Percentiles rank a stretch among this genome's conserved stretches.
Conservation (phyloP, 1,284 basidiomycete species). For the Clitocybe nebularis region DNA sequence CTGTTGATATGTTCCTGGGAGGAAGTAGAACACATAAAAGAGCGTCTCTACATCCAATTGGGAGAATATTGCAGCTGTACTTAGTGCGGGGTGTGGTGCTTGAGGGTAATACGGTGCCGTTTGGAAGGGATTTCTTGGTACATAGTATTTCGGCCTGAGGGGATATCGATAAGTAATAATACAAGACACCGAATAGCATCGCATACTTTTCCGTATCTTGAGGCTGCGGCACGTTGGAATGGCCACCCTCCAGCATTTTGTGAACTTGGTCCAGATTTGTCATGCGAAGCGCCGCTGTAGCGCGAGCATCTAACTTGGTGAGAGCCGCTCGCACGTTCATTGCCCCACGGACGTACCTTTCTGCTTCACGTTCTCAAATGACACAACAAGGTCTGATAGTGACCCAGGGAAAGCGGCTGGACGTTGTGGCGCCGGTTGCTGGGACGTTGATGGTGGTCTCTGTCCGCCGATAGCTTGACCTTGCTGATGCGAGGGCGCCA, state of each 20-base stretch:
- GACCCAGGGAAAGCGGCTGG: slow-evolving; percentile 70
- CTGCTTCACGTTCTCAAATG: slow-evolving; percentile 95
- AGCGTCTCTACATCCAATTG: slow-evolving; percentile 97
- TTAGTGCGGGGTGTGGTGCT: slow-evolving; percentile 76
- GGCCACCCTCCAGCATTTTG: slow-evolving; percentile 89
- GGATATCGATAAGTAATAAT: slow-evolving; percentile 3
- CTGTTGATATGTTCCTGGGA: slow-evolving; percentile 97
- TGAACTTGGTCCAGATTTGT: slow-evolving; percentile 87
- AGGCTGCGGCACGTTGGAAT: slow-evolving; percentile 86
- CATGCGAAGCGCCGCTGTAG: slow-evolving; percentile 75
- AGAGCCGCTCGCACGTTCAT: slow-evolving; percentile 1
- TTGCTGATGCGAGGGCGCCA: slow-evolving; percentile 27
- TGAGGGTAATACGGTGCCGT: slow-evolving; percentile 98
- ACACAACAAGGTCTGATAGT: slow-evolving; percentile 89
- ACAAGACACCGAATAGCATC: neutral
- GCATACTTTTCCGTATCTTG: slow-evolving; percentile 91
- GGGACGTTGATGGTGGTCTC: slow-evolving; percentile 41
- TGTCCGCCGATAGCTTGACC: slow-evolving; percentile 30
- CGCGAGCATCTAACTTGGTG: slow-evolving; percentile 11
- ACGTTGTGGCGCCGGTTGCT: slow-evolving; percentile 31
- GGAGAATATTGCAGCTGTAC: slow-evolving; percentile 83
- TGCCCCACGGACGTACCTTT: slow-evolving; percentile 67
- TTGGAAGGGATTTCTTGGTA: slow-evolving; percentile 88
- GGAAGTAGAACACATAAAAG: slow-evolving; percentile 99
- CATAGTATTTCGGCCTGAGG: slow-evolving; percentile 90